Evolutionary conservation across 192 early-diverging fungal genomes (phyloP), one percentile per base, ranked within the genome.

Genomic region (Coemansia asiatica): DNA sequence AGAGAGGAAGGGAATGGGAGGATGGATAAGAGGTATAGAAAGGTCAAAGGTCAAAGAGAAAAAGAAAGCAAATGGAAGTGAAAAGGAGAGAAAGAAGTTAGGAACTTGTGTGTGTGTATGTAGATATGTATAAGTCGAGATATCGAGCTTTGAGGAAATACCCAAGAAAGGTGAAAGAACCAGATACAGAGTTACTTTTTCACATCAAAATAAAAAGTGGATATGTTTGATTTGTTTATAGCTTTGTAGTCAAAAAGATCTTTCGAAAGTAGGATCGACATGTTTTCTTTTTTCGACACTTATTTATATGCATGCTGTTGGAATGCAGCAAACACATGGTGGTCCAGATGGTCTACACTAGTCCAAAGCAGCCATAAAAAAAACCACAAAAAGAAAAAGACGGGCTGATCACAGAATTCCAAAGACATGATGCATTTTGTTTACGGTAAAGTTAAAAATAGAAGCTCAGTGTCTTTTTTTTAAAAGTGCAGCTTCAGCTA

Each of bases 401-500:
- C 51, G 25, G 16, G 51, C 22, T 27, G 51, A 54, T 54, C 51
- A 13, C 10, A 27, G 23, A 16, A 27, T 36, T 55, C 26, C 23
- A 36, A 47, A 25, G 55, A 13, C 40, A 44, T 23, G 23, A 28
- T 21, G 63, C 35, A 36, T 15, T 44, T 44, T 44, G 40, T 44
- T 16, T 15, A 31, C 46, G n/a, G n/a, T n/a, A 61, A 13, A 50
- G n/a, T 35, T 61, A 56, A 36, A 49, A 66, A 58, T 66, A 66
- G 54, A 33, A 35, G 13, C 6, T 54, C 46, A 64, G 25, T 7
- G 15, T 61, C 44, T 25, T 58, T 46, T 62, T 40, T 83, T 80
- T 4, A 90, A 77, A 89, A 94, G 68, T 93, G 89, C 13, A 60
- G 60, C 22, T 48, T 35, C 22, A 38, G 46, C 22, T 71, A 97